Conservation (phyloP, 2,329 filamentous ascomycete genomes). For the Fragosphaeria purpurea region DNA sequence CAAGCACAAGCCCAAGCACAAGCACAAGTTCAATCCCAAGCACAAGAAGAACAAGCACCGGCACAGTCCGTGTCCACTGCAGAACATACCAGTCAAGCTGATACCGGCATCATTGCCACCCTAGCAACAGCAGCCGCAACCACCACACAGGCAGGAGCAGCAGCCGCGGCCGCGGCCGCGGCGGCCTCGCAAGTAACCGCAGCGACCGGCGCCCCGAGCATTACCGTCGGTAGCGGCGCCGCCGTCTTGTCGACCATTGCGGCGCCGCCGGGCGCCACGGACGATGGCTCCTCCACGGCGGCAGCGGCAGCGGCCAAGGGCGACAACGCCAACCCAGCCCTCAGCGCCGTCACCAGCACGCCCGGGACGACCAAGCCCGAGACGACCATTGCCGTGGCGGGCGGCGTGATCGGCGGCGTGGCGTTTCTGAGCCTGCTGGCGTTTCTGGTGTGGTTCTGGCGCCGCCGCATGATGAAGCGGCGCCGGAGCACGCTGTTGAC, state of each 20-base stretch:
- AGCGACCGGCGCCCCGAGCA: not conserved
- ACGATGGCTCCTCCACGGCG: conserved; percentile 6
- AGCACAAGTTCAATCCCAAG: not conserved
- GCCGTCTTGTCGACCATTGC: conserved; percentile 11
- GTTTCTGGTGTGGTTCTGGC: conserved; percentile 41
- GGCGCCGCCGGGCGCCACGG: conserved; percentile 7
- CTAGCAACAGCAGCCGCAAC: conserved; percentile 11
- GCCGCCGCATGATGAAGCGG: conserved; percentile 30
- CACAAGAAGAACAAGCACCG: conserved; percentile 5
- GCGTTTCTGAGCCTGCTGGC: conserved; percentile 35
- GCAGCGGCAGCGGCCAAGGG: not conserved
- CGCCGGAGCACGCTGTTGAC: conserved; percentile 40
- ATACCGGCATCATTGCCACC: conserved; percentile 23
- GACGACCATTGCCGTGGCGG: conserved; percentile 36
- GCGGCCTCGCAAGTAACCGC: not conserved
- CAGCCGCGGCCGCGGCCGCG: not conserved
- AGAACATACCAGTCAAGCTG: conserved; percentile 25
- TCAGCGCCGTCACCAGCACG: conserved; percentile 11
- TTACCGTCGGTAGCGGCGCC: conserved; percentile 5
- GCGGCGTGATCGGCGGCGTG: conserved; percentile 40
- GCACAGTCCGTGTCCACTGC: conserved; percentile 10
- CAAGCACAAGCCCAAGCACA: conserved; percentile 4
- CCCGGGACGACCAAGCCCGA: conserved; percentile 16
- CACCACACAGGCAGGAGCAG: not conserved
- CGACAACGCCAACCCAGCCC: conserved; percentile 9